Conservation (phyloP, 441 rosid genomes). For the Populus hybrid region DNA sequence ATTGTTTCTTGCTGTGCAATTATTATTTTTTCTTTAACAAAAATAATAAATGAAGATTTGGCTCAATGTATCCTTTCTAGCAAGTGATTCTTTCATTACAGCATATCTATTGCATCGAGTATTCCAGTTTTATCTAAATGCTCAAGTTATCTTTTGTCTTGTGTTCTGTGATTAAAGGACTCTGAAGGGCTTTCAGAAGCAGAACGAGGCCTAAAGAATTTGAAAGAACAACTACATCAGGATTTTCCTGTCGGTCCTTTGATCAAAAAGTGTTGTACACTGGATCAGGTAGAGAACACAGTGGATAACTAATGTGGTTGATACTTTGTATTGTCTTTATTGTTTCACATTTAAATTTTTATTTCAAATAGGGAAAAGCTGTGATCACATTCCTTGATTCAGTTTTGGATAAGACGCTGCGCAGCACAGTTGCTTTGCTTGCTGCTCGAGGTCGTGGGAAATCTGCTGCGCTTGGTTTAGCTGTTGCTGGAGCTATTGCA, state of each 20-base stretch:
- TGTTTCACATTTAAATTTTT: slow-evolving; percentile 17
- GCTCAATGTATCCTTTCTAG: not conserved
- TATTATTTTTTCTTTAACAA: not conserved
- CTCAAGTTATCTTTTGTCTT: not conserved
- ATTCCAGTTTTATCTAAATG: slow-evolving; percentile 7
- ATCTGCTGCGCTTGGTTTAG: slow-evolving; percentile 95
- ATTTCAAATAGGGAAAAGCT: slow-evolving; percentile 77
- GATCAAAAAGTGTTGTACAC: slow-evolving; percentile 82
- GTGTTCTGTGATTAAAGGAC: slow-evolving; percentile 40
- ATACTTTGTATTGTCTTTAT: not conserved
- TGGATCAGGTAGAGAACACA: slow-evolving; percentile 74
- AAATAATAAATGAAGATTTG: not conserved
- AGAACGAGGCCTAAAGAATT: slow-evolving; percentile 64
- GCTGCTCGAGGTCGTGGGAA: slow-evolving; percentile 99
- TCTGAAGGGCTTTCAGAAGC: slow-evolving; percentile 86
- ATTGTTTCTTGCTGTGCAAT: not conserved
- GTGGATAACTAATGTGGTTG: slow-evolving; percentile 5
- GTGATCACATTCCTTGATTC: slow-evolving; percentile 90
- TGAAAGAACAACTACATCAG: slow-evolving; percentile 80
- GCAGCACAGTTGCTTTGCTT: slow-evolving; percentile 79
- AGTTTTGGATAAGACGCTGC: slow-evolving; percentile 80
- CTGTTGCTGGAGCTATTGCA: slow-evolving; percentile 91
- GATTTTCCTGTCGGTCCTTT: slow-evolving; percentile 93
- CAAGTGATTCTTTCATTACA: not conserved
- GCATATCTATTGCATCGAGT: slow-evolving; percentile 1